phyloP scores from a whole-genome alignment of 2,329 filamentous ascomycete species.

The Elsinoe necatrix region DNA sequence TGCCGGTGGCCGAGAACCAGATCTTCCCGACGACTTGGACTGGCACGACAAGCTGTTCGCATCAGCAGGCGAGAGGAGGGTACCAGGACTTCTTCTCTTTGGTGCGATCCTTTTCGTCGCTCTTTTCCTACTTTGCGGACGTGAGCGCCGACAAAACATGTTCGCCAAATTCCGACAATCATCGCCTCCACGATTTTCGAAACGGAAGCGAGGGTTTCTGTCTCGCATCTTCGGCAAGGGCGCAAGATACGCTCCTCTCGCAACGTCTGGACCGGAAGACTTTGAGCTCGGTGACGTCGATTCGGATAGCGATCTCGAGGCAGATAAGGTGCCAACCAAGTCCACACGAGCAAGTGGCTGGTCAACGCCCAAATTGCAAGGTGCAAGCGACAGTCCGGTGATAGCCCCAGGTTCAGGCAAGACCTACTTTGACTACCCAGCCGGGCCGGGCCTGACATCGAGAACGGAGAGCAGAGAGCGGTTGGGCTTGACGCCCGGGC shows the following conservation, averaged over 20 bases:
- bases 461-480: slow-evolving; percentile 82
- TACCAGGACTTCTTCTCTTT: slow-evolving; percentile 70
- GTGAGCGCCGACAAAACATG: slow-evolving; percentile 59
- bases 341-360: slow-evolving; percentile 52
- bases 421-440: slow-evolving; percentile 40
- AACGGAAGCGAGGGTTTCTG: slow-evolving; percentile 52
- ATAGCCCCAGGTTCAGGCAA: slow-evolving; percentile 16
- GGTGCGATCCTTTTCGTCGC: slow-evolving; percentile 62
- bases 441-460: slow-evolving; percentile 55
- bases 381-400: slow-evolving; percentile 15
- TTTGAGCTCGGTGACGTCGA: slow-evolving; percentile 65
- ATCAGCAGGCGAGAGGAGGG: slow-evolving; percentile 53
- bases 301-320: slow-evolving; percentile 14
- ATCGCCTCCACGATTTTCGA: slow-evolving; percentile 41
- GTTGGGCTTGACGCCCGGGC: slow-evolving; percentile 34
- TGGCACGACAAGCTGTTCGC: slow-evolving; percentile 56
- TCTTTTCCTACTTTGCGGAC: slow-evolving; percentile 67
- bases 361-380: slow-evolving; percentile 55
- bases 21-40: slow-evolving; percentile 37
- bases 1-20: slow-evolving; percentile 51
- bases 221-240: slow-evolving; percentile 43
- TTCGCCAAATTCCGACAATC: slow-evolving; percentile 46
- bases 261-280: slow-evolving; percentile 67
- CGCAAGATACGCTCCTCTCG: slow-evolving; percentile 65
- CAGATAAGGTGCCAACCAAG: slow-evolving; percentile 33